These are phyloP conservation scores for Penicillium corylophilum DNA, from an alignment of 2,329 filamentous ascomycete species.

Conservation along the genomic window DNA sequence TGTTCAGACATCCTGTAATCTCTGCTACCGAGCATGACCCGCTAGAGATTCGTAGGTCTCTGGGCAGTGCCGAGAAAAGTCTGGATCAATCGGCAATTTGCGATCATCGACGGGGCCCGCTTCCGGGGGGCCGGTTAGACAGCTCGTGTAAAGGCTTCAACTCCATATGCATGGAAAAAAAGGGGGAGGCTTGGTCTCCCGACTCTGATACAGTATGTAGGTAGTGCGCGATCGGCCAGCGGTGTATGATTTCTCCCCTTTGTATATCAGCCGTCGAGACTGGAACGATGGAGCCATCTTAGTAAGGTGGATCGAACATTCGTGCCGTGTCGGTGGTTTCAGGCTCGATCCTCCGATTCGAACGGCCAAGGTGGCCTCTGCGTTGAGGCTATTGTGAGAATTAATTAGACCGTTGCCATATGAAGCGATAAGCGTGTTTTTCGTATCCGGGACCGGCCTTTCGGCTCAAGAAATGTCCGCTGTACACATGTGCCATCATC, in stretches of 20 bases:
- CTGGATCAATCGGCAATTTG: conserved; percentile 5
- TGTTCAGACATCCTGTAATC: conserved; percentile 3
- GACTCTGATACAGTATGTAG: neutral
- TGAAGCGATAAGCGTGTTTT: too few species aligned
- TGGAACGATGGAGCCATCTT: conserved; percentile 6
- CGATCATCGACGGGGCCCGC: conserved; percentile 9
- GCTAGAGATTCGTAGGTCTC: neutral
- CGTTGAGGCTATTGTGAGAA: neutral
- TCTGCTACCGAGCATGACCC: conserved; percentile 1
- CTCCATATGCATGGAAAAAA: conserved; percentile 2
- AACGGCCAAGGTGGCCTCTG: conserved; percentile 2
- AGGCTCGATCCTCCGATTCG: conserved; percentile 27
- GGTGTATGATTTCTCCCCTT: neutral
- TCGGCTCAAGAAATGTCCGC: neutral
- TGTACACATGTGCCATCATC: neutral
- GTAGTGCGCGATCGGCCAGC: neutral
- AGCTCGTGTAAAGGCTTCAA: neutral
- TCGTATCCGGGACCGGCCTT: neutral
- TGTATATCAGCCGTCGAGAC: neutral
- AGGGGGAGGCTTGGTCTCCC: neutral
- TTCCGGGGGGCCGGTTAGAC: conserved; percentile 2
- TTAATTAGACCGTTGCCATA: neutral
- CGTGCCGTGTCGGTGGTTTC: conserved; percentile 31
- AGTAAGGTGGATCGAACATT: conserved; percentile 23
- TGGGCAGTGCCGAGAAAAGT: neutral